Evolutionary conservation across 805 yeast genomes (phyloP), one percentile per base, ranked within the genome.

Genomic region (Candida pseudofarinosa): DNA sequence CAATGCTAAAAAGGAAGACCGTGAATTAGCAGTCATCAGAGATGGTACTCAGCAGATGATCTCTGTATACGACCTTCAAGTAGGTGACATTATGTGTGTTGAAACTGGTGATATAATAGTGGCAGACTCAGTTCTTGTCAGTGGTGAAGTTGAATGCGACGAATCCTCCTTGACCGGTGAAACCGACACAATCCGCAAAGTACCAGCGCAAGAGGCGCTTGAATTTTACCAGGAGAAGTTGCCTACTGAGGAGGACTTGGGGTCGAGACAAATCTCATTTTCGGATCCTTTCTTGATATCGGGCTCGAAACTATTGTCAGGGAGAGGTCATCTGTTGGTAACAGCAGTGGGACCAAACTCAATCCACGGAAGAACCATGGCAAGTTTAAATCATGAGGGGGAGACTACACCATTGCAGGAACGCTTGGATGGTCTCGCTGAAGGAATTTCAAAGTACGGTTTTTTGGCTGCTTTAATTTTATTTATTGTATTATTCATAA

Each of bases 91-190:
- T 3, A 66, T 91, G 18, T 69, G 73, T 38, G 65, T 93, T 37
- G 95, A 89, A 61, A 95, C 98, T 2, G 99, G 99, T 48, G 99
- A 93, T 56, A 81, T 93, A 42, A 69, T 91, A 1, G 95, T 98
- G 0, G 93, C 91, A 1, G 99, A 93, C 63, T 81, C 87, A 26
- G 69, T 93, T 3, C 61, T 91, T 46, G 68, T 89, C 8, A 60
- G 69, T 7, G 97, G 97, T 4, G 77, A 75, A 35, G 76, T 93
- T 47, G 91, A 88, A 52, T 84, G 91, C 60, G 99, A 93, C 60
- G 99, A 93, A 67, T 80, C 90, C 33, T 81, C 96, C 0, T 76
- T 91, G 30, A 91, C 98, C 3, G 99, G 99, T 53, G 99, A 93
- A 66, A 82, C 96, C 1, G 80, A 85, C 42, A 85, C 96, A 2